These are phyloP conservation scores for Coffea eugenioides DNA, from an alignment of 257 asterid genomes.

Conservation along the genomic window DNA sequence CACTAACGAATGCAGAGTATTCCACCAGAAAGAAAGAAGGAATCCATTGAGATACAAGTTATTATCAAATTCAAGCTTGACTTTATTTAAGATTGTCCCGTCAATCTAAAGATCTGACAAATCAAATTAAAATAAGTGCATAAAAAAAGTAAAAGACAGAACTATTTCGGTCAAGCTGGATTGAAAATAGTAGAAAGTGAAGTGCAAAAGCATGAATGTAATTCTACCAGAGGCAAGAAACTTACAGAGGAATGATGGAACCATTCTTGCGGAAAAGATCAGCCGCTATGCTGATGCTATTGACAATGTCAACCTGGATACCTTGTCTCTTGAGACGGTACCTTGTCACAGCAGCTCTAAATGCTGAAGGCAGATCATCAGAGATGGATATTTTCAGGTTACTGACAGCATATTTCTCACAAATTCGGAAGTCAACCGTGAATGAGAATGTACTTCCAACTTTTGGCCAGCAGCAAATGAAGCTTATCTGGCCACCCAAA, in stretches of 20 bases:
- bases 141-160: too few relatives aligned
- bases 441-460: conserved; percentile 89
- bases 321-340: conserved; percentile 88
- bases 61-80: too few relatives aligned
- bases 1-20: too few relatives aligned
- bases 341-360: conserved; percentile 78
- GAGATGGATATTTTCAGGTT: conserved; percentile 14
- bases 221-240: conserved; percentile 1
- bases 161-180: too few relatives aligned
- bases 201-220: too few relatives aligned
- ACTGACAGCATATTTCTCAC: conserved; percentile 35
- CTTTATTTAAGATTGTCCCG: too few relatives aligned
- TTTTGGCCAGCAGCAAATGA: conserved; percentile 70
- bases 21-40: too few relatives aligned
- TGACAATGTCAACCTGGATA: conserved; percentile 50
- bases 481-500: conserved; percentile 82
- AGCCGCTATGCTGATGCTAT: conserved; percentile 47
- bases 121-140: too few relatives aligned
- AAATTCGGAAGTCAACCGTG: conserved; percentile 50
- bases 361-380: conserved; percentile 53
- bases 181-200: too few relatives aligned
- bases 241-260: conserved; percentile 50
- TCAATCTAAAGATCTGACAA: too few relatives aligned
- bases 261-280: conserved; percentile 39
- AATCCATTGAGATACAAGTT: too few relatives aligned